Evolutionary conservation across 345 rosid species (phyloP), one percentile per base, ranked within the genome.

Genomic region (Sisymbrium irio): DNA sequence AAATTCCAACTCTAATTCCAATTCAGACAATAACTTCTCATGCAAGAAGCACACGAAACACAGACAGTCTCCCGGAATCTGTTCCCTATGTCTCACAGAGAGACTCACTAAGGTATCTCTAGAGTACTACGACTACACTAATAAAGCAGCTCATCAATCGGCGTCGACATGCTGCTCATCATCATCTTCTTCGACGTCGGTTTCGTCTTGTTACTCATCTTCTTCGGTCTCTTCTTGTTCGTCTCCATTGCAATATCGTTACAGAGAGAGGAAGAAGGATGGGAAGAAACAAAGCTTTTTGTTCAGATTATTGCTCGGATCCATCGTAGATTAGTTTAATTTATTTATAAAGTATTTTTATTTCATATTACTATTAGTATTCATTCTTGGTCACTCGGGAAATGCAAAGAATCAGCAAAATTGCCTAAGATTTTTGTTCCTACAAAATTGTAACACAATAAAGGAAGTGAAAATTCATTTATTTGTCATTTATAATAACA

Each of bases 11-110:
- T 17, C 65, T 6, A 62, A 62, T 18, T 55, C 80, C 3, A 40
- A 12, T 49, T 71, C 76, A 32, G 76, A 70, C 54, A 71, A 7
- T 55, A 77, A 54, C 76, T 77, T 64, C 54, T 47, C 76, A 46
- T 77, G 80, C 80, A 77, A 77, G 76, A 77, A 77, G 72, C 80
- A 77, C 47, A 39, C 62, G 33, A 77, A 64, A 57, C 80, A 77
- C 37, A 71, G 30, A 37, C 80, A 77, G 51, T 77, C 80, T 64
- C 80, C 76, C 30, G 80, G 80, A 56, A 10, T 77, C 9, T 77
- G 80, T 64, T 77, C 80, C 28, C 62, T 77, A 30, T 77, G 80
- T 77, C 76, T 77, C 14, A 71, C 64, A 1, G 67, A 77, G 67
- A 71, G 12, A 47, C 76, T 77, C 39, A 56, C 76, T 11, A 71